A percentile compares a stretch with the other conserved stretches of the same genome.
Conservation (phyloP, 768 basidiomycete genomes). For the Tephrocybe sp. region DNA sequence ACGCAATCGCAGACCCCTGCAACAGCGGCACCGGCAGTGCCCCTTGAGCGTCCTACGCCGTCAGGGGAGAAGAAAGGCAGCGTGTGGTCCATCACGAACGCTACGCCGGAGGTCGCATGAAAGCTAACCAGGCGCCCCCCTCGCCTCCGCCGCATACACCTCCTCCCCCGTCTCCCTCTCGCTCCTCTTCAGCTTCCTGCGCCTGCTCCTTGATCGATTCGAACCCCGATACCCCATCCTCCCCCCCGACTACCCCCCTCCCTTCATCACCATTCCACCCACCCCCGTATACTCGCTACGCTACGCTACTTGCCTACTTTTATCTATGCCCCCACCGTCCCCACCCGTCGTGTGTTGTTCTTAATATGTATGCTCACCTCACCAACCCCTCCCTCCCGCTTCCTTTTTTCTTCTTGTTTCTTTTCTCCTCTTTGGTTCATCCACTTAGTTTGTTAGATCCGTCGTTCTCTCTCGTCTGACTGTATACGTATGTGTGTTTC, state of each 20-base stretch:
- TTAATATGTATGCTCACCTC: constrained; percentile 1
- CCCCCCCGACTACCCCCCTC: too few relatives aligned
- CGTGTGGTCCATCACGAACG: constrained; percentile 4
- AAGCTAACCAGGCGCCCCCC: too few relatives aligned
- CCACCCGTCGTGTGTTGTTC: background rate
- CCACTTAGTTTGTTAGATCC: too few relatives aligned
- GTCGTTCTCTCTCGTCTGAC: background rate
- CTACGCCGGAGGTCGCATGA: too few relatives aligned
- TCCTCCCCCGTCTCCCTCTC: background rate
- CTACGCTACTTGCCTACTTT: background rate
- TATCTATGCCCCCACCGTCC: background rate
- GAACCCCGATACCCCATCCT: too few relatives aligned
- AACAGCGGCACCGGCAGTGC: background rate
- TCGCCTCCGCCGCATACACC: too few relatives aligned
- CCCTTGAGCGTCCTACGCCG: background rate
- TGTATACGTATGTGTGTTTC: background rate
- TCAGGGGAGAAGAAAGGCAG: background rate
- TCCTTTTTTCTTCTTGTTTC: background rate
- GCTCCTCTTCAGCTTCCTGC: too few relatives aligned
- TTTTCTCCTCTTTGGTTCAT: too few relatives aligned
- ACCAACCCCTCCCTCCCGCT: background rate
- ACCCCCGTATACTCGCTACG: too few relatives aligned
- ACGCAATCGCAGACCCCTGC: constrained; percentile 2
- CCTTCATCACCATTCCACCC: too few relatives aligned
- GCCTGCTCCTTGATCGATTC: too few relatives aligned